Base-by-base conservation (phyloP, 495 filamentous ascomycete species). In the Talaromyces thailandensis region DNA sequence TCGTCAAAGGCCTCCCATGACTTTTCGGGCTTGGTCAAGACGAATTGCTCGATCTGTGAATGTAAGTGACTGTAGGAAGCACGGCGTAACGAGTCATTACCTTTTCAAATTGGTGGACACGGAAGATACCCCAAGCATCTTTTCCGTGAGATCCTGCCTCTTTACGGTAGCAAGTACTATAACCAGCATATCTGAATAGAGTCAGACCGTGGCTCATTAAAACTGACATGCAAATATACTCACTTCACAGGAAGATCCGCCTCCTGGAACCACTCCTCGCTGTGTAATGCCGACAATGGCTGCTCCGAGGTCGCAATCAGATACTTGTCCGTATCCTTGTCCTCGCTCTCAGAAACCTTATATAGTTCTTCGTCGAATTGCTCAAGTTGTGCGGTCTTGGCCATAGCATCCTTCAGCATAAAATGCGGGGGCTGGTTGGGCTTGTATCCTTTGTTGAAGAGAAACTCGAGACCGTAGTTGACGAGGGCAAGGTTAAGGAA, bases 91-190 rank as follows among this genome's bases (percentile, higher is more conserved):
- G 58, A 63, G 62, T 62, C 35, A 66, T 67, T 43, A 86, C 85
- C 86, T 98, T 98, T 75, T 97, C 94, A 69, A 98, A 98, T 70
- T 98, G 93, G 75, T 98, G 94, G 45, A 98, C 92, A 67, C 94
- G 87, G 82, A 97, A 98, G 65, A 98, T 91, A 59, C 94, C 94
- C 94, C 94, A 98, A 5, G 95, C 93, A 69, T 98, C 94, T 75
- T 90, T 91, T 37, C 94, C 94, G 69, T 96, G 92, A 21, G 83
- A 75, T 53, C 94, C 94, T 35, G 94, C 94, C 72, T 98, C 94
- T 79, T 95, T 92, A 50, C 94, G 84, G 74, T 96, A 98, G 70
- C 92, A 96, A 21, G 94, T 96, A 65, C 86, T 91, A 79, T 91
- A 96, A 7, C 94, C 94, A 5, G 92, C 94, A 71, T 98, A 93